phyloP scores from a whole-genome alignment of 2,329 filamentous ascomycete genomes.

The Xylariaceae sp. region DNA sequence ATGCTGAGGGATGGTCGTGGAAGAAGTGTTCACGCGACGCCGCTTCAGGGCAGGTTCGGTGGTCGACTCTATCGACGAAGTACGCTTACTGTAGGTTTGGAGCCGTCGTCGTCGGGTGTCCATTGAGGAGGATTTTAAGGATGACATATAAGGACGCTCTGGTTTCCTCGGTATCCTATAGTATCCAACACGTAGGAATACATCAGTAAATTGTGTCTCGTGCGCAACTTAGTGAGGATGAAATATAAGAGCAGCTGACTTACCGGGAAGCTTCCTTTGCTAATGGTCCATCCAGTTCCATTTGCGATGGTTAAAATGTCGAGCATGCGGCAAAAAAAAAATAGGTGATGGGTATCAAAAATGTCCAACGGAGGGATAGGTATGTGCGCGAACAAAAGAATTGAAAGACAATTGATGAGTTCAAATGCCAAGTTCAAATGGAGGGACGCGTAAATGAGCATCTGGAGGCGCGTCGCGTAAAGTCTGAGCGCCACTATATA shows the following conservation, averaged over 20 bases:
- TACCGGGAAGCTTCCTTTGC: conserved; percentile 15
- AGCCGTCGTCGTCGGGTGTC: conserved; percentile 28
- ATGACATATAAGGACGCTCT: conserved; percentile 20
- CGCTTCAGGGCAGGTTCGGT: conserved; percentile 24
- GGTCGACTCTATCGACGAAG: conserved; percentile 20
- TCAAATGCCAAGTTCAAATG: conserved; percentile 8
- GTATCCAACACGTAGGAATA: background rate
- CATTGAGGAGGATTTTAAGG: conserved; percentile 12
- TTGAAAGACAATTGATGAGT: background rate
- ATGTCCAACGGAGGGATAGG: background rate
- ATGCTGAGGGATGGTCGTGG: background rate
- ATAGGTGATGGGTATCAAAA: background rate
- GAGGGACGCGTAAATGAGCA: conserved; percentile 16
- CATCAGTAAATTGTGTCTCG: background rate
- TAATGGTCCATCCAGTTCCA: conserved; percentile 8
- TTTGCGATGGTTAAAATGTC: conserved; percentile 1
- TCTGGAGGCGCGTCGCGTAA: conserved; percentile 20
- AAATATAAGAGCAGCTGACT: background rate
- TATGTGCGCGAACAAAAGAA: background rate
- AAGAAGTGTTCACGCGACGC: conserved; percentile 15
- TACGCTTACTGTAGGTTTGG: conserved; percentile 36
- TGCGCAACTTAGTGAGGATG: background rate
- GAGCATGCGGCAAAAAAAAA: background rate
- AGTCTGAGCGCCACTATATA: conserved; percentile 10
- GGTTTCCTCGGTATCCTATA: conserved; percentile 18